Percentiles rank a stretch among this genome's conserved stretches.
Evolutionary conservation across 2,329 filamentous ascomycete genomes (phyloP).

Genomic region (Zymoseptoria pseudotritici): DNA sequence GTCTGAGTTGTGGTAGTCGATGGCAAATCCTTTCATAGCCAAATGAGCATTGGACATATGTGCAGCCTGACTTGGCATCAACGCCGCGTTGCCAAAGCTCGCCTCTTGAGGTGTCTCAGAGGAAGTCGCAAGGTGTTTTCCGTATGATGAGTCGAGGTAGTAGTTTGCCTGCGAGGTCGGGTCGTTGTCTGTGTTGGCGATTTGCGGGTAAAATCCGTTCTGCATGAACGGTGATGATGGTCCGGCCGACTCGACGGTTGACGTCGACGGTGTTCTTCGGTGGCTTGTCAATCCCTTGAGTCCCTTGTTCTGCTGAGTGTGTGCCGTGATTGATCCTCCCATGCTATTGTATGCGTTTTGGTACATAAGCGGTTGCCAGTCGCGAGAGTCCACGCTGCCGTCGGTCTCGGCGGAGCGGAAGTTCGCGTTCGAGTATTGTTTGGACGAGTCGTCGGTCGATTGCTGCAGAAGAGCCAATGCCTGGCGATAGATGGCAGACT

Average conservation of each 20-base stretch:
- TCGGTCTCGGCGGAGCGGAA: slow-evolving; percentile 11
- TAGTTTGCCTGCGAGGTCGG: slow-evolving; percentile 34
- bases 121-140: slow-evolving; percentile 50
- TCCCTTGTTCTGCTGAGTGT: slow-evolving; percentile 9
- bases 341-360: slow-evolving; percentile 19
- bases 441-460: slow-evolving; percentile 3
- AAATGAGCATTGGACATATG: slow-evolving; percentile 45
- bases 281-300: slow-evolving; percentile 23
- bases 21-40: slow-evolving; percentile 52
- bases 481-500: slow-evolving; percentile 8
- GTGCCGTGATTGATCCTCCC: slow-evolving; percentile 16
- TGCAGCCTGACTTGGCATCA: slow-evolving; percentile 24
- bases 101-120: slow-evolving; percentile 48
- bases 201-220: slow-evolving; percentile 32
- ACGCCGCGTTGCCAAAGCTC: slow-evolving; percentile 34
- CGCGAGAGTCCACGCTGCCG: slow-evolving; percentile 9
- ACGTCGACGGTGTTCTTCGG: slow-evolving; percentile 30
- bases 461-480: slow-evolving; percentile 12
- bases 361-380: slow-evolving; percentile 17
- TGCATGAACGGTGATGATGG: slow-evolving; percentile 38
- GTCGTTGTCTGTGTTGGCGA: slow-evolving; percentile 39
- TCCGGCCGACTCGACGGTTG: slow-evolving; percentile 37
- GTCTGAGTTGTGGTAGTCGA: slow-evolving; percentile 46
- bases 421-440: slow-evolving; percentile 2
- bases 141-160: slow-evolving; percentile 36